phyloP scores from a whole-genome alignment of 2,329 filamentous ascomycete genomes.

The Nothopassalora personata region DNA sequence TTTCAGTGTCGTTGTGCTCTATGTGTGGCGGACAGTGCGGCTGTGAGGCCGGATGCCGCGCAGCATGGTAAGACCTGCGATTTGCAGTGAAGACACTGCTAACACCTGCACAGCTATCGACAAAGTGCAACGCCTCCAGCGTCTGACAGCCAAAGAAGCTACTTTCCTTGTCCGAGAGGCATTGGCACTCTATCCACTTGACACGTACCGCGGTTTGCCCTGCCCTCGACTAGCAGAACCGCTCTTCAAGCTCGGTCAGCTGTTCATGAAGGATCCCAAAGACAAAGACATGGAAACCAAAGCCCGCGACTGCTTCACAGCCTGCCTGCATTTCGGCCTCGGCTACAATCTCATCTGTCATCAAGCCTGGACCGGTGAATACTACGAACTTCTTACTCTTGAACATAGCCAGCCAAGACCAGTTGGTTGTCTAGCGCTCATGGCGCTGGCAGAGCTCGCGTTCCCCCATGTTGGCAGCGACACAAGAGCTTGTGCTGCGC shows the following conservation, averaged over 20 bases:
- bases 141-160: neutral
- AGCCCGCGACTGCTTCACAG: neutral
- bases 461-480: neutral
- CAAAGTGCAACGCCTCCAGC: neutral
- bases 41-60: neutral
- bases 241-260: conserved; percentile 2
- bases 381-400: neutral
- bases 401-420: conserved; percentile 2
- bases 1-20: conserved; percentile 6
- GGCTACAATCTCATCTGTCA: conserved; percentile 1
- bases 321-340: conserved; percentile 3
- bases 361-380: neutral
- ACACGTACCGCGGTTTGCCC: neutral
- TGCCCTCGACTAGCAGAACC: conserved; percentile 2
- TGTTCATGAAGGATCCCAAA: neutral
- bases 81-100: neutral
- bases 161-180: neutral
- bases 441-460: conserved; percentile 2
- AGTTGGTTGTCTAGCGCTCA: conserved; percentile 1
- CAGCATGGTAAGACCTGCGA: neutral
- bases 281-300: neutral
- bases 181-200: neutral
- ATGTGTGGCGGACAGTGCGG: neutral
- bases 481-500: neutral
- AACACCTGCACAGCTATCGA: neutral